These are phyloP conservation scores for Arabidopsis suecica DNA, from an alignment of 345 rosid species.

Conservation along the genomic window DNA sequence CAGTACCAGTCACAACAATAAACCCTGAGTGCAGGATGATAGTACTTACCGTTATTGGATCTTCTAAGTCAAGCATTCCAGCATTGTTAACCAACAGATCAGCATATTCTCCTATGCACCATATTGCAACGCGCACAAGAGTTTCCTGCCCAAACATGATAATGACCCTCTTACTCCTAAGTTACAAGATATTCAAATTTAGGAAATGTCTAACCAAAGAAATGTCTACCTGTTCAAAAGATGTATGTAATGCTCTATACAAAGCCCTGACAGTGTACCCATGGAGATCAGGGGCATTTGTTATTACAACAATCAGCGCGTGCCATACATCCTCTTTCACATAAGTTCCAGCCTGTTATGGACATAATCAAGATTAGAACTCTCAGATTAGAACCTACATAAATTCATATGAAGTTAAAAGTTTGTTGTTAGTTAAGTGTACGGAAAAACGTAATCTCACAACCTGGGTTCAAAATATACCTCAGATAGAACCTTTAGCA, in stretches of 20 bases:
- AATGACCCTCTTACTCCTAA: conserved; percentile 34
- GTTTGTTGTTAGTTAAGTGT: neutral
- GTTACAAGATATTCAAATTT: conserved; percentile 34
- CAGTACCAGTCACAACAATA: conserved; percentile 32
- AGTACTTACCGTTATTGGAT: conserved; percentile 83
- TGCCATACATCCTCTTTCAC: conserved; percentile 98
- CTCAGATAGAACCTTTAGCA: conserved; percentile 98
- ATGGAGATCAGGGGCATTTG: conserved; percentile 95
- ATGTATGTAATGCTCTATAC: conserved; percentile 75
- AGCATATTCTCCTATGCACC: conserved; percentile 98
- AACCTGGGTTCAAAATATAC: conserved; percentile 49
- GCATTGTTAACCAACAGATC: conserved; percentile 83
- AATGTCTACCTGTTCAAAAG: conserved; percentile 75
- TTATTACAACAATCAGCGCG: conserved; percentile 83
- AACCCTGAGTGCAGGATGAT: conserved; percentile 28
- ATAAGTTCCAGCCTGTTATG: conserved; percentile 70
- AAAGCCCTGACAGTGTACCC: conserved; percentile 90
- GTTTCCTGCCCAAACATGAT: conserved; percentile 64
- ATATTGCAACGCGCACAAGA: conserved; percentile 90
- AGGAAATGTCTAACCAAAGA: conserved; percentile 29
- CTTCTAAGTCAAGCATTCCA: conserved; percentile 86
- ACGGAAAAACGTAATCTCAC: conserved; percentile 10
- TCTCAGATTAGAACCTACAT: conserved; percentile 26
- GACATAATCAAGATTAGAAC: conserved; percentile 37
- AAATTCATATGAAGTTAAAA: conserved; percentile 10